Evolutionary conservation across 2,329 filamentous ascomycete species (phyloP).

Genomic region (Curvularia spicifera): DNA sequence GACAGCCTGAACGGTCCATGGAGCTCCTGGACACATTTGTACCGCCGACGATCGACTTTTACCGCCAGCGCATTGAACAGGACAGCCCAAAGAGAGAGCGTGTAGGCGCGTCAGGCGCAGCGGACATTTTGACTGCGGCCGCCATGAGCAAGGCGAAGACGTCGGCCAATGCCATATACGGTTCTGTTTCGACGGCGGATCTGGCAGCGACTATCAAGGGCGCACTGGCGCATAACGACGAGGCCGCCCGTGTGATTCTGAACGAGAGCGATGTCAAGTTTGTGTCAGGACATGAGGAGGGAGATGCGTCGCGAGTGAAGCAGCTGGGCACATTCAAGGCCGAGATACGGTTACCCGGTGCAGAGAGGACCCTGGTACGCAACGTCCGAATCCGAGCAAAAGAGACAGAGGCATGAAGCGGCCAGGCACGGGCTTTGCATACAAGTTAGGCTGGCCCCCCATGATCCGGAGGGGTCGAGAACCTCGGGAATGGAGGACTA

Average conservation of each 20-base stretch:
- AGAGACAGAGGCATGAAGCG: slow-evolving; percentile 27
- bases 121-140: slow-evolving; percentile 46
- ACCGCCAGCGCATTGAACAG: slow-evolving; percentile 53
- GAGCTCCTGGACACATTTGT: slow-evolving; percentile 58
- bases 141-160: slow-evolving; percentile 41
- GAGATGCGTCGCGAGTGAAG: slow-evolving; percentile 57
- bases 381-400: slow-evolving; percentile 45
- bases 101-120: slow-evolving; percentile 45
- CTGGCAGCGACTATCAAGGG: slow-evolving; percentile 57
- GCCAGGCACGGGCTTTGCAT: slow-evolving; percentile 1
- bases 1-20: slow-evolving; percentile 52
- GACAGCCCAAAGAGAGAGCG: slow-evolving; percentile 39
- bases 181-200: slow-evolving; percentile 62
- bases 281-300: slow-evolving; percentile 47
- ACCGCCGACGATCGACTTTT: slow-evolving; percentile 57
- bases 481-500: slow-evolving; percentile 17
- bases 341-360: slow-evolving; percentile 59
- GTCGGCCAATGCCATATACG: slow-evolving; percentile 54
- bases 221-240: slow-evolving; percentile 58
- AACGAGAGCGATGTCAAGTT: slow-evolving; percentile 60
- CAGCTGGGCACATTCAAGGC: slow-evolving; percentile 60
- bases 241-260: slow-evolving; percentile 59
- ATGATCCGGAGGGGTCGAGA: slow-evolving; percentile 9
- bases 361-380: slow-evolving; percentile 45
- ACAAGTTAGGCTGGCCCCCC: slow-evolving; percentile 9